phyloP scores from a whole-genome alignment of 1,284 basidiomycete species.

The Gymnopus androsaceus region DNA sequence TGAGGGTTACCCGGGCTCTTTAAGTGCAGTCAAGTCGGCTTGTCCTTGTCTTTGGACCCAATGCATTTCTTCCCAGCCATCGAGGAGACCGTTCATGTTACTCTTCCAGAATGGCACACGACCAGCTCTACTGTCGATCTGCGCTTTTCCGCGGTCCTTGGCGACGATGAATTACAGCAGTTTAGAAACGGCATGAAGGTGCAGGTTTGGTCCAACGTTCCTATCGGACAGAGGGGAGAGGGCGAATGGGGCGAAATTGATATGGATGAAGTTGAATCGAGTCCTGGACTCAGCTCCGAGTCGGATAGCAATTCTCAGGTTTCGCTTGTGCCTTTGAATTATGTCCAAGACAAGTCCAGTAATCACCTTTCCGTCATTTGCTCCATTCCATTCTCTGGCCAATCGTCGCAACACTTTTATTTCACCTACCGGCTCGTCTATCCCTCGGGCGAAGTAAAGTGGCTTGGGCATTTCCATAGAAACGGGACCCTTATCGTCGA shows the following conservation, averaged over 20 bases:
- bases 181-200: conserved; percentile 37
- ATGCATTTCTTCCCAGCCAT: conserved; percentile 32
- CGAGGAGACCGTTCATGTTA: conserved; percentile 30
- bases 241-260: conserved; percentile 43
- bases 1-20: background rate
- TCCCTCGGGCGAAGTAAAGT: conserved; percentile 40
- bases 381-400: conserved; percentile 17
- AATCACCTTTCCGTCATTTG: conserved; percentile 16
- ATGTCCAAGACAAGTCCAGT: conserved; percentile 6
- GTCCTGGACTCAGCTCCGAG: no score
- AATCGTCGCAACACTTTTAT: conserved; percentile 25
- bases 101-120: conserved; percentile 22
- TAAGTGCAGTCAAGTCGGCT: no score
- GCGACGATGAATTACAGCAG: conserved; percentile 33
- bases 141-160: conserved; percentile 41
- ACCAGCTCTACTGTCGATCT: conserved; percentile 26
- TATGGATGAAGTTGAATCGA: conserved; percentile 28
- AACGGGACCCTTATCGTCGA: conserved; percentile 41
- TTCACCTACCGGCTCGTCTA: conserved; percentile 50
- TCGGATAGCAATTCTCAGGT: background rate
- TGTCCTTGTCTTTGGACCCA: conserved; percentile 33
- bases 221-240: conserved; percentile 24
- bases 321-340: conserved; percentile 12
- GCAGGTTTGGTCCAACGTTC: conserved; percentile 51
- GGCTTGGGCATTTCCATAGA: conserved; percentile 44